Conservation (phyloP, 495 filamentous ascomycete species). For the Rhizodiscina lignyota region DNA sequence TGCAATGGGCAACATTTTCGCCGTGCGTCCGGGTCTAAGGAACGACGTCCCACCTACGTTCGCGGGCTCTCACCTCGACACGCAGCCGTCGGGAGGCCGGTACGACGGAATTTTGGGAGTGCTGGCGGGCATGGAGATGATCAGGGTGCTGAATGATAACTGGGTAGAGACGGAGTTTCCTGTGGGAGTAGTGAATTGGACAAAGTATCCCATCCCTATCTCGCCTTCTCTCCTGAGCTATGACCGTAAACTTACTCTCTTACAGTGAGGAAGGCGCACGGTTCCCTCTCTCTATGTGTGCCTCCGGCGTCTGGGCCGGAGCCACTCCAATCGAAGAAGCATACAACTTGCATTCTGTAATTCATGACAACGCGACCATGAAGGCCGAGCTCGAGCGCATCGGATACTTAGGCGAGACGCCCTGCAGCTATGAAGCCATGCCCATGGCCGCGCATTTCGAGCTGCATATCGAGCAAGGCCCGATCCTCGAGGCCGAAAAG, state of each 20-base stretch:
- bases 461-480: conserved; percentile 70
- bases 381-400: conserved; percentile 52
- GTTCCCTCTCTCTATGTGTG: conserved; percentile 62
- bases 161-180: conserved; percentile 52
- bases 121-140: conserved; percentile 51
- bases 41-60: conserved; percentile 43
- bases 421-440: conserved; percentile 39
- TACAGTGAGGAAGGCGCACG: conserved; percentile 57
- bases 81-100: conserved; percentile 59
- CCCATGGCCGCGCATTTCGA: conserved; percentile 74
- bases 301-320: conserved; percentile 65
- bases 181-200: conserved; percentile 67
- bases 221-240: neutral
- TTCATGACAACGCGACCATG: conserved; percentile 32
- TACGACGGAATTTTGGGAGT: conserved; percentile 69
- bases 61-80: conserved; percentile 62
- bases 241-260: neutral
- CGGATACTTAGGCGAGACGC: conserved; percentile 44
- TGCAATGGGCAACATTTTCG: conserved; percentile 60
- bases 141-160: conserved; percentile 52
- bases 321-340: conserved; percentile 45
- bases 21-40: conserved; percentile 42
- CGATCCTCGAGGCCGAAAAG: conserved; percentile 42
- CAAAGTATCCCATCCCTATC: conserved; percentile 32
- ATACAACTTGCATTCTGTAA: conserved; percentile 39